Percentiles rank a stretch among this genome's conserved stretches.
Conservation (phyloP, 1,284 basidiomycete species). For the Leccinum pachyderme region DNA sequence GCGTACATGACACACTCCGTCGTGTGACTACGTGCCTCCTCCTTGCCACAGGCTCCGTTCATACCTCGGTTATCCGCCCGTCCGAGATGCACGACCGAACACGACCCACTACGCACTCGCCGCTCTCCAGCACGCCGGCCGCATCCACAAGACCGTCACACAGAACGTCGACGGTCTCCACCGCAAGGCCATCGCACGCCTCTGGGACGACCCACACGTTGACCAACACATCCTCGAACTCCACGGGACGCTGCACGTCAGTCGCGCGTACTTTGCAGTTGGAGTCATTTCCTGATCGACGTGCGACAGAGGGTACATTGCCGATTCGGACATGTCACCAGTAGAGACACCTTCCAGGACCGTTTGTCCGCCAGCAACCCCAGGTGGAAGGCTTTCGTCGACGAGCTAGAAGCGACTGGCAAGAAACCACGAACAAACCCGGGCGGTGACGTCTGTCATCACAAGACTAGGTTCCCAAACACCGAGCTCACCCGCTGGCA, state of each 20-base stretch:
- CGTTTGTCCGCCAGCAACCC: slow-evolving; percentile 75
- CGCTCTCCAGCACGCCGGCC: slow-evolving; percentile 70
- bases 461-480: neutral
- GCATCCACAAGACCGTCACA: slow-evolving; percentile 72
- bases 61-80: slow-evolving; percentile 79
- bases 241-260: slow-evolving; percentile 84
- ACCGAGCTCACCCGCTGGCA: neutral
- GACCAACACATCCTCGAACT: slow-evolving; percentile 70
- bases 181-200: slow-evolving; percentile 60
- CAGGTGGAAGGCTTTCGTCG: slow-evolving; percentile 69
- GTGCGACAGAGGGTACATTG: slow-evolving; percentile 67
- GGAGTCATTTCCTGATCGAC: slow-evolving; percentile 6
- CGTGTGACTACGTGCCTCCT: neutral
- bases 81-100: slow-evolving; percentile 79
- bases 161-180: slow-evolving; percentile 94
- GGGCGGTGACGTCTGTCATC: slow-evolving; percentile 76
- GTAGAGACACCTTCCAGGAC: slow-evolving; percentile 73
- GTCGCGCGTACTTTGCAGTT: slow-evolving; percentile 18
- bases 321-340: slow-evolving; percentile 61
- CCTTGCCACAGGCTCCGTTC: slow-evolving; percentile 68
- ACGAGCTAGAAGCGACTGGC: slow-evolving; percentile 65
- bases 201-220: slow-evolving; percentile 38
- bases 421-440: slow-evolving; percentile 79
- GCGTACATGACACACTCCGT: slow-evolving; percentile 15
- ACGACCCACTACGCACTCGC: slow-evolving; percentile 85